phyloP scores from a whole-genome alignment of 768 basidiomycete genomes.

The Omphalotus guepiniiformis region DNA sequence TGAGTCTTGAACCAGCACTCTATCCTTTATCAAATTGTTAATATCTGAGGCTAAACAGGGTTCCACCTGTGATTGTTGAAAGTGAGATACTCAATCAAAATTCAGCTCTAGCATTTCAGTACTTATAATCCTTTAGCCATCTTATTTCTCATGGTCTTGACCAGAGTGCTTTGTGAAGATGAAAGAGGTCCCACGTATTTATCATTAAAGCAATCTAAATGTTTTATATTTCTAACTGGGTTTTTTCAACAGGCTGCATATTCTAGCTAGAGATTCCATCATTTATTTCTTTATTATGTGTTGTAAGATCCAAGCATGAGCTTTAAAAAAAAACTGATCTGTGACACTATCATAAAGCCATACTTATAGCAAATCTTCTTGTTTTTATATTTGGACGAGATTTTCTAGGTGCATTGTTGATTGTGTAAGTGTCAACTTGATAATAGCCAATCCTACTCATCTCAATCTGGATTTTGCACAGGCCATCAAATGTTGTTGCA shows the following conservation, averaged over 20 bases:
- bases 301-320: slow-evolving; percentile 9
- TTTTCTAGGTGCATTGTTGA: slow-evolving; percentile 18
- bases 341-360: slow-evolving; percentile 6
- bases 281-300: slow-evolving; percentile 20
- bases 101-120: background rate
- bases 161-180: slow-evolving; percentile 13
- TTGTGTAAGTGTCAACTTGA: slow-evolving; percentile 14
- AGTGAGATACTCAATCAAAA: slow-evolving; percentile 12
- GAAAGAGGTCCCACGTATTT: slow-evolving; percentile 14
- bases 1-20: background rate
- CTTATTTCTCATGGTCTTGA: slow-evolving; percentile 16
- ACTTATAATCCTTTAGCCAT: slow-evolving; percentile 11
- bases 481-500: slow-evolving; percentile 15
- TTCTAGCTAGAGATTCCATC: slow-evolving; percentile 21
- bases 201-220: background rate
- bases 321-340: background rate
- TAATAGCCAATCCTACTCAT: background rate
- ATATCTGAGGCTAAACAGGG: slow-evolving; percentile 11
- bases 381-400: slow-evolving; percentile 16
- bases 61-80: slow-evolving; percentile 19
- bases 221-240: background rate
- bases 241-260: slow-evolving; percentile 1
- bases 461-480: background rate
- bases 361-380: slow-evolving; percentile 18
- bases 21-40: background rate